phyloP scores from a whole-genome alignment of 2,329 filamentous ascomycete genomes.

The Clarireedia hainanense region DNA sequence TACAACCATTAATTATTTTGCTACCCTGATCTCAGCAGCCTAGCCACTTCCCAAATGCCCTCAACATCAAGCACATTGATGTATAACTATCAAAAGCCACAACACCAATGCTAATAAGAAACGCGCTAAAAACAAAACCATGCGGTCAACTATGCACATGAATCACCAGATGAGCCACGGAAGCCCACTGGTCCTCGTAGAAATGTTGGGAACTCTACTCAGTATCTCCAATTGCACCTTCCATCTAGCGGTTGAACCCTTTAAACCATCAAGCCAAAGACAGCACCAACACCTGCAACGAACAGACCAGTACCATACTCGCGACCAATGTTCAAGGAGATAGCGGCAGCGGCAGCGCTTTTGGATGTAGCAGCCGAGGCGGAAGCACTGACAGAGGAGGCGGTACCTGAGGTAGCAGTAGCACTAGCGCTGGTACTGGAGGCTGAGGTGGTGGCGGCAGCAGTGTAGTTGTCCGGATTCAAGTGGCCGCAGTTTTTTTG shows the following conservation, averaged over 20 bases:
- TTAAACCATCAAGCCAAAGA: constrained; percentile 50
- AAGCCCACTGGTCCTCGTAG: constrained; percentile 2
- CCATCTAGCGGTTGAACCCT: neutral
- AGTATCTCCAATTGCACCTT: neutral
- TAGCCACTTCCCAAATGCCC: neutral
- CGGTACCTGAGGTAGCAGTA: constrained; percentile 20
- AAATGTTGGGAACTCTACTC: constrained; percentile 9
- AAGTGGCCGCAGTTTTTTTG: constrained; percentile 42
- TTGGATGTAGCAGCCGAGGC: constrained; percentile 25
- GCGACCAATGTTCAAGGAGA: constrained; percentile 31
- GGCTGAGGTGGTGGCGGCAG: constrained; percentile 26
- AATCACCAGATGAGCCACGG: constrained; percentile 17
- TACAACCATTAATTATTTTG: neutral
- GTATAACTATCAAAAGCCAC: constrained; percentile 21
- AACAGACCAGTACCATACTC: constrained; percentile 38
- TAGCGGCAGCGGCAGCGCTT: constrained; percentile 31
- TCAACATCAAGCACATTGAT: constrained; percentile 4
- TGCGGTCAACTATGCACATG: constrained; percentile 17
- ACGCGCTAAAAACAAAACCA: constrained; percentile 6
- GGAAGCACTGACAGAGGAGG: constrained; percentile 22
- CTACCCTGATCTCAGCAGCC: neutral
- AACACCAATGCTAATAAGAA: constrained; percentile 29
- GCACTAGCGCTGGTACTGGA: constrained; percentile 34
- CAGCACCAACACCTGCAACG: constrained; percentile 42
- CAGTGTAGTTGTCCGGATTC: constrained; percentile 22